These are phyloP conservation scores for Acephala macrosclerotiorum DNA, from an alignment of 2,329 filamentous ascomycete species.

Conservation along the genomic window DNA sequence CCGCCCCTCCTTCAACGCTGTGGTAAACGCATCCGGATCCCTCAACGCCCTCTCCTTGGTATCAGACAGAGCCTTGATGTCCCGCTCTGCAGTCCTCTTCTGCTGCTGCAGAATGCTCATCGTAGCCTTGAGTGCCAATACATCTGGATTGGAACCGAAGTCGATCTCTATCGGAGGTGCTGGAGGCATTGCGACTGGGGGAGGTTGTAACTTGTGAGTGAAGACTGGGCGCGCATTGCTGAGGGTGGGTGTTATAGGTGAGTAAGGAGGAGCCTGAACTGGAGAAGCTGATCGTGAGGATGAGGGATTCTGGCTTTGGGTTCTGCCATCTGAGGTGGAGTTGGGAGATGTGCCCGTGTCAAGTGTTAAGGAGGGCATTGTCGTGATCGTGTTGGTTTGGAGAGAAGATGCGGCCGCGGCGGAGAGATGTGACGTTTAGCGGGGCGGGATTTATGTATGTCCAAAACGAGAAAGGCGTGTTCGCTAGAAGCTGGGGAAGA, in stretches of 20 bases:
- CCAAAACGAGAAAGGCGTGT: neutral
- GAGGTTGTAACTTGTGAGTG: constrained; percentile 54
- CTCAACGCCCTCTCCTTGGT: constrained; percentile 75
- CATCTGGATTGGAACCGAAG: constrained; percentile 78
- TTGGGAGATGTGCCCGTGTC: constrained; percentile 30
- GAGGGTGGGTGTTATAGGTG: constrained; percentile 42
- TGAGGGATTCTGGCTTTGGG: constrained; percentile 17
- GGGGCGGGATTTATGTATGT: neutral
- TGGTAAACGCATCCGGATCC: constrained; percentile 75
- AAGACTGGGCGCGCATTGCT: constrained; percentile 42
- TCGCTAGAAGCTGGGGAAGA: neutral
- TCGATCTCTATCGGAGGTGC: constrained; percentile 57
- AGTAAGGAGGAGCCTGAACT: constrained; percentile 38
- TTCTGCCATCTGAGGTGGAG: neutral
- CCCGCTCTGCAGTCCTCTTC: constrained; percentile 76
- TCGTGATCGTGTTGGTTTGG: constrained; percentile 8
- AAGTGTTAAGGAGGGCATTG: constrained; percentile 38
- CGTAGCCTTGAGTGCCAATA: constrained; percentile 83
- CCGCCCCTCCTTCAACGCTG: constrained; percentile 70
- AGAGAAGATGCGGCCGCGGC: neutral
- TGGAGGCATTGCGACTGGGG: constrained; percentile 50
- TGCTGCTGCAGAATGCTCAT: constrained; percentile 90
- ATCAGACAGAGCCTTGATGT: constrained; percentile 73
- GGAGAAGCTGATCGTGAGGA: constrained; percentile 40
- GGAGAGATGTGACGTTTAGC: neutral